Evolutionary conservation across 2,329 filamentous ascomycete genomes (phyloP).

Genomic region (Zymoseptoria brevis): DNA sequence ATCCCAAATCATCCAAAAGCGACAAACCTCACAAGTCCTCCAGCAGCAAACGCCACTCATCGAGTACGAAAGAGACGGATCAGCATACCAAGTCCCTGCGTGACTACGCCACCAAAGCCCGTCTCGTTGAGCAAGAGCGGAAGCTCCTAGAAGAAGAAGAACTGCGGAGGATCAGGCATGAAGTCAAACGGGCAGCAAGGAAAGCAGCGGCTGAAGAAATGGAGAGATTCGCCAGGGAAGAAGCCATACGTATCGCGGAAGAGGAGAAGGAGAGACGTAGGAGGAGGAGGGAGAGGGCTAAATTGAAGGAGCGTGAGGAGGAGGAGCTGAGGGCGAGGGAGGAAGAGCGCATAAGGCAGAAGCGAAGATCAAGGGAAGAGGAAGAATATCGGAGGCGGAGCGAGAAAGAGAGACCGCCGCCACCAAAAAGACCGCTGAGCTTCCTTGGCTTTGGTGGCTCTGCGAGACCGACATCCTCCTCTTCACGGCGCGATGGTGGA

Average conservation of each 20-base stretch:
- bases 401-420: constrained; percentile 8
- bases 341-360: not conserved
- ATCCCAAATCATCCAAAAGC: not conserved
- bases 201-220: constrained; percentile 21
- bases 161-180: constrained; percentile 18
- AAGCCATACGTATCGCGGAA: constrained; percentile 14
- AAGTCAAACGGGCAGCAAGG: constrained; percentile 18
- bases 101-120: constrained; percentile 2
- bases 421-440: constrained; percentile 4
- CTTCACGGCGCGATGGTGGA: not conserved
- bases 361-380: constrained; percentile 1
- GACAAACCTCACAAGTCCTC: not conserved
- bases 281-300: constrained; percentile 5
- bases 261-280: constrained; percentile 16
- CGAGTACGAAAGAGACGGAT: not conserved
- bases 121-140: constrained; percentile 17
- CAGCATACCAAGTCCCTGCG: not conserved
- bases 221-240: constrained; percentile 13
- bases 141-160: constrained; percentile 21
- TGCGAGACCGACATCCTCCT: not conserved
- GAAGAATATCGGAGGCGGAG: constrained; percentile 6
- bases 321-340: constrained; percentile 18
- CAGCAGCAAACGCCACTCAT: not conserved
- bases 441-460: constrained; percentile 1
- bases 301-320: constrained; percentile 3